Evolutionary conservation across 805 yeast species (phyloP), one percentile per base, ranked within the genome.

Genomic region (Lachancea sp.): DNA sequence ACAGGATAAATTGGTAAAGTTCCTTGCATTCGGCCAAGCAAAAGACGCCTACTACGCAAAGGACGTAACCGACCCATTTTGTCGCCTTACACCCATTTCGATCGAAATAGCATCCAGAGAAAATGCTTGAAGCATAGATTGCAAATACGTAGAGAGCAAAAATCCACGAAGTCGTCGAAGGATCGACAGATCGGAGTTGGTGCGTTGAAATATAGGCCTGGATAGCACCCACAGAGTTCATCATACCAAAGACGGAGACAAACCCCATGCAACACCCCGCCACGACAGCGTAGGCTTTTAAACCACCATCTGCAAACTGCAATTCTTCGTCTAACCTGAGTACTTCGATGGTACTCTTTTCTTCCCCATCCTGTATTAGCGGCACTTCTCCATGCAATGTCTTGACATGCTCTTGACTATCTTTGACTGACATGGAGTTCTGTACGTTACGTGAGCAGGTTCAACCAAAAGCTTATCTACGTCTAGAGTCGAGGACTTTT

Each of bases 201-300:
- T 78, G 71, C 3, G 61, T 58, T 1, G 74, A 65, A 4, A 79
- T 69, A 46, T 78, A 75, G 0, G 81, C 70, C 55, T 79, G 78
- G 25, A 79, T 68, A 2, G 79, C 80, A 42, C 85, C 84, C 28
- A 74, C 67, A 0, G 79, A 61, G 49, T 78, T 78, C 52, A 75
- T 60, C 38, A 75, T 56, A 0, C 86, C 85, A 40, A 76, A 69
- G 19, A 69, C 68, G 2, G 75, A 72, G 5, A 71, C 59, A 11
- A 73, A 63, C 0, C 83, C 83, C 41, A 73, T 56, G 46, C 75
- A 75, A 2, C 75, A 66, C 3, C 84, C 85, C 23, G 74, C 51
- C 2, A 76, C 74, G 2, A 76, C 79, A 8, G 60, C 46, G 59
- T 74, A 75, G 0, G 83, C 82, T 45, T 55, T 50, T 30, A 56